phyloP scores from a whole-genome alignment of 179 eudicot genomes.

The Spergularia azorica region DNA sequence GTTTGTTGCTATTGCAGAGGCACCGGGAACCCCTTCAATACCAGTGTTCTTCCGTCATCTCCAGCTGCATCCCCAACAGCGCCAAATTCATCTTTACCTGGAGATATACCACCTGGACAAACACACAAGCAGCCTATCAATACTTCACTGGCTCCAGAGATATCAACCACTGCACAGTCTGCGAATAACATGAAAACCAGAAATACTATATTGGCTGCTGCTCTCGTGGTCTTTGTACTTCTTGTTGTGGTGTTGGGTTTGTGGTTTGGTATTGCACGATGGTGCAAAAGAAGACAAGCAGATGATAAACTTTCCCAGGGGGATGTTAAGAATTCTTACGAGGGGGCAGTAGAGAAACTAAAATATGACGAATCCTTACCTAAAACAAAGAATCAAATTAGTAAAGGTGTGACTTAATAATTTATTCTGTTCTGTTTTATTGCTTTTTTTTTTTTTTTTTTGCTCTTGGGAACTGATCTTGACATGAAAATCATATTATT shows the following conservation, averaged over 20 bases:
- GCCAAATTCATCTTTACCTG: slow-evolving; percentile 46
- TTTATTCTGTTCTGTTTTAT: not conserved
- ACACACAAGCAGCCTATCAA: slow-evolving; percentile 32
- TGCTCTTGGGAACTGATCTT: not conserved
- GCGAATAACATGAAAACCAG: slow-evolving; percentile 27
- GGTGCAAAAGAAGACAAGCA: slow-evolving; percentile 34
- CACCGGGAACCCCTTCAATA: slow-evolving; percentile 75
- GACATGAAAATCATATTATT: not conserved
- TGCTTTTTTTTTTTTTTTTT: not conserved
- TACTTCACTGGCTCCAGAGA: slow-evolving; percentile 38
- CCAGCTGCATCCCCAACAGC: slow-evolving; percentile 46
- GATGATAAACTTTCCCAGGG: slow-evolving; percentile 25
- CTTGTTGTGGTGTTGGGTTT: slow-evolving; percentile 47
- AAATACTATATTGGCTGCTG: slow-evolving; percentile 46
- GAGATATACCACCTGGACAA: slow-evolving; percentile 41
- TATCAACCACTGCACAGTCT: slow-evolving; percentile 33
- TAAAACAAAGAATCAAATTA: slow-evolving; percentile 29
- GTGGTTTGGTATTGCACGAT: slow-evolving; percentile 47
- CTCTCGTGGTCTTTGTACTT: slow-evolving; percentile 47
- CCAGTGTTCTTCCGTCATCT: slow-evolving; percentile 58
- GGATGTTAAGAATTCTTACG: slow-evolving; percentile 25
- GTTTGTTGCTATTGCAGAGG: slow-evolving; percentile 42
- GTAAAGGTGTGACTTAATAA: slow-evolving; percentile 25
- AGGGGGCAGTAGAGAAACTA: slow-evolving; percentile 24
- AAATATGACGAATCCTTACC: slow-evolving; percentile 33